Percentiles rank a stretch among this genome's conserved stretches.
These are phyloP conservation scores for Stagonosporopsis cucurbitacearum DNA, from an alignment of 2,329 filamentous ascomycete genomes.

Conservation along the genomic window DNA sequence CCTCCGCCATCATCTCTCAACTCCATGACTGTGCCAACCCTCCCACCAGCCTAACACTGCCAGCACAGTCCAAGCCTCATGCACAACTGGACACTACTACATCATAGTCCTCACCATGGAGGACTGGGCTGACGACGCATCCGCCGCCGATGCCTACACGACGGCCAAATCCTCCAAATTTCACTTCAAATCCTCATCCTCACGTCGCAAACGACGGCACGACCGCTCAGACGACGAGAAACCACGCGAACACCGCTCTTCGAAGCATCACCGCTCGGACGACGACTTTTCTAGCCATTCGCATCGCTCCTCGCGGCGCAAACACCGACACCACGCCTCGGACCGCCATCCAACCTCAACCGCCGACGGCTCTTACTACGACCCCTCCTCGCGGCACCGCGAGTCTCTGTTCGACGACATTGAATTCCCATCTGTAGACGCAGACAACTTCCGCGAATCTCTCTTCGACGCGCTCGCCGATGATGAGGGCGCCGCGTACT, in stretches of 20 bases:
- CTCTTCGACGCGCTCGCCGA: conserved; percentile 95
- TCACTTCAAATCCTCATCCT: conserved; percentile 47
- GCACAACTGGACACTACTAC: conserved; percentile 18
- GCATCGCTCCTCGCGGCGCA: conserved; percentile 26
- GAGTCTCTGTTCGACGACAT: conserved; percentile 79
- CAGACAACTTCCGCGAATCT: conserved; percentile 33
- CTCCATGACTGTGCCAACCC: neutral
- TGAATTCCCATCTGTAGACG: conserved; percentile 53
- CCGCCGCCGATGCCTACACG: conserved; percentile 30
- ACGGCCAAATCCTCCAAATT: conserved; percentile 45
- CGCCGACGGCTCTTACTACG: conserved; percentile 40
- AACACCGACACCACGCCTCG: conserved; percentile 24
- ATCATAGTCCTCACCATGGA: conserved; percentile 36
- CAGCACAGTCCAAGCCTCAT: conserved; percentile 17
- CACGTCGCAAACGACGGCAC: conserved; percentile 29
- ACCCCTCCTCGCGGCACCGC: conserved; percentile 39
- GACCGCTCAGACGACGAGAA: conserved; percentile 19
- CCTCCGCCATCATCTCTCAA: conserved; percentile 23
- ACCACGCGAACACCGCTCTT: conserved; percentile 6
- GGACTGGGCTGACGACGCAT: conserved; percentile 33
- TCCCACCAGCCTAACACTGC: neutral
- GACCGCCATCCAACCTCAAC: conserved; percentile 35
- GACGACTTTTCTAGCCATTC: conserved; percentile 5
- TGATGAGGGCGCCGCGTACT: conserved; percentile 93
- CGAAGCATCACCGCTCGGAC: conserved; percentile 26